Evolutionary conservation across 352 stramenopile species (phyloP), one percentile per base, ranked within the genome.

Genomic region (Phytophthora pseudosyringae): DNA sequence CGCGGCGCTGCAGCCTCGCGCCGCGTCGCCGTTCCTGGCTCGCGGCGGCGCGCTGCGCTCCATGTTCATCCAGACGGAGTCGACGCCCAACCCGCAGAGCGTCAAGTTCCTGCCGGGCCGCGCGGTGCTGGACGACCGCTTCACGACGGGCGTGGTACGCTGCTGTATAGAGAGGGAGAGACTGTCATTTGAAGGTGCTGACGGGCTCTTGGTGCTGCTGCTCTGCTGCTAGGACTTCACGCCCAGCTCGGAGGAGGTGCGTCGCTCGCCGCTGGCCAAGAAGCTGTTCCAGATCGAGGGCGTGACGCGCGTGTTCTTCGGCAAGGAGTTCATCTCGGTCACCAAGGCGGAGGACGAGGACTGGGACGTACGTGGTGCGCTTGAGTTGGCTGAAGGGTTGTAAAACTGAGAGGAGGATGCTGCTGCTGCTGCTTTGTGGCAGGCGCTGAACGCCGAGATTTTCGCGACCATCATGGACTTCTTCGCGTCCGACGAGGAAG

Each of bases 391-490:
- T 40, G 26, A 5, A 16, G 9, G 15, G 21, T 32, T 44, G 9
- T 33, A 32, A 12, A n/a, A 31, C 28, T 50, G n/a, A 49, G 21
- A 21, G 21, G 21, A 21, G 3, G 7, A 3, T 66, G 4, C 21
- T 45, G 7, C 6, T 58, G 21, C n/a, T 54, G 43, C 25, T 67
- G 44, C 13, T 53, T 53, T 38, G 12, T 62, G 26, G 25, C 60
- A 95, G 86, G 84, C 78, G 46, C 69, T 96, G 16, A 90, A 90
- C 25, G 75, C 97, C 7, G 88, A 98, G 39, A 97, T 99, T 49
- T 99, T 99, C 77, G 86, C 90, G 12, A 95, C 91, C 8, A 97
- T 99, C 64, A 99, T 99, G 97, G 97, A 99, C 75, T 98, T 98
- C 72, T 99, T 98, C 70, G 89, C 92, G 28, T 86, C 79, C 3